Percentiles rank a stretch among this genome's conserved stretches.
Evolutionary conservation across 2,329 filamentous ascomycete species (phyloP).

Genomic region (Ophiostoma tasmaniense): DNA sequence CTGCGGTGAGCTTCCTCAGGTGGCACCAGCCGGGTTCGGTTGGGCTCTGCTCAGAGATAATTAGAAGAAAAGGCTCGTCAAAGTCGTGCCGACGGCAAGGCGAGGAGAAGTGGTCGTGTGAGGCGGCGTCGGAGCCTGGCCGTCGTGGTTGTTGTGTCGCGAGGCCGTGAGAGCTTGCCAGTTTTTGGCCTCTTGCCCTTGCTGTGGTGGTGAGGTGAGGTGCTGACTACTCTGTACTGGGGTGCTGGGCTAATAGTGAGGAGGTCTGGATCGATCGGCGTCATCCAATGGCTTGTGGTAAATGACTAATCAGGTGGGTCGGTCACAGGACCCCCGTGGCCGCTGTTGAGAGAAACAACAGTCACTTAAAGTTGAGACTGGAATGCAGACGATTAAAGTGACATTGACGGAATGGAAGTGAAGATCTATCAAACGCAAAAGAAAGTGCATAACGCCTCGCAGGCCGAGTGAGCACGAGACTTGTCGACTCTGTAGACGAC

Average conservation of each 20-base stretch:
- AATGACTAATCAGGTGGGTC: slow-evolving; percentile 15
- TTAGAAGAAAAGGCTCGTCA: background rate
- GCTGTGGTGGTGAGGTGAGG: background rate
- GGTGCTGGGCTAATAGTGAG: background rate
- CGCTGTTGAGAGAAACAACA: background rate
- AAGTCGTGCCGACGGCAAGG: background rate
- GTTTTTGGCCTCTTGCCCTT: slow-evolving; percentile 3
- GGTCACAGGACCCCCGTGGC: background rate
- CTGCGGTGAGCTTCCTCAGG: background rate
- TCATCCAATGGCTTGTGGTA: slow-evolving; percentile 12
- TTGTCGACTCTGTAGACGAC: background rate
- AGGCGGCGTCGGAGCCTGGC: slow-evolving; percentile 6
- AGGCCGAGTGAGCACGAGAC: background rate
- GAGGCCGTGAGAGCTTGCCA: background rate
- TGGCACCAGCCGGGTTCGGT: background rate
- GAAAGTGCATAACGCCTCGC: too few relatives aligned
- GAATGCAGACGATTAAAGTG: background rate
- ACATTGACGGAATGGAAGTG: background rate
- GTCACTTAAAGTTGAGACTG: background rate
- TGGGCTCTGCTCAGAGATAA: background rate
- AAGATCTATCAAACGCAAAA: background rate
- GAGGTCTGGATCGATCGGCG: slow-evolving; percentile 7
- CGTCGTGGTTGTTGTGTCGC: background rate
- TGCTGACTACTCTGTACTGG: background rate
- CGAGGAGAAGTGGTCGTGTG: background rate